A percentile compares a stretch with the other conserved stretches of the same genome.
Conservation (phyloP, 2,329 filamentous ascomycete species). For the Pyrenochaeta sp. region DNA sequence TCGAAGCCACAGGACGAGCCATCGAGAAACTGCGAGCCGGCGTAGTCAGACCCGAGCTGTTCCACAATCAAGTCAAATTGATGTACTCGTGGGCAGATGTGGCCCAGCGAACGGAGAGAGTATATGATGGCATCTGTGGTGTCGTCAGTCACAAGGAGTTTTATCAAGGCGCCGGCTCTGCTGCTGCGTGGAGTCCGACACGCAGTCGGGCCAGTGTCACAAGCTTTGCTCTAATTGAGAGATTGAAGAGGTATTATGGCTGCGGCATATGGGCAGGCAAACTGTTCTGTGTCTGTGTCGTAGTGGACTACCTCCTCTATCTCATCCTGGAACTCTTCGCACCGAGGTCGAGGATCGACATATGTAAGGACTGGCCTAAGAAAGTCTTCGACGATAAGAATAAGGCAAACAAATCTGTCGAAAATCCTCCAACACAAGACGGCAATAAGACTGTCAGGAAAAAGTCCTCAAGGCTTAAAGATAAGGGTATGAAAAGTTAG, state of each 20-base stretch:
- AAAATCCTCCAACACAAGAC: conserved; percentile 7
- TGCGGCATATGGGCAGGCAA: conserved; percentile 99
- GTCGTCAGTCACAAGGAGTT: conserved; percentile 86
- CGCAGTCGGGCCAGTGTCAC: conserved; percentile 74
- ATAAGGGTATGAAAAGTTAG: conserved; percentile 28
- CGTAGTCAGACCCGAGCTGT: conserved; percentile 87
- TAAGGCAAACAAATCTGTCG: conserved; percentile 14
- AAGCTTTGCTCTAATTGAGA: conserved; percentile 91
- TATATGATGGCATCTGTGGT: conserved; percentile 92
- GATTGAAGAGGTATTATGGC: conserved; percentile 94
- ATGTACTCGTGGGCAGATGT: conserved; percentile 99
- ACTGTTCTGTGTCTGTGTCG: conserved; percentile 91
- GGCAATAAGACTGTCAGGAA: conserved; percentile 29
- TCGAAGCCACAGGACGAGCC: conserved; percentile 85
- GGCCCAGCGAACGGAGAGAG: conserved; percentile 88
- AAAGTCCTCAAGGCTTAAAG: conserved; percentile 36
- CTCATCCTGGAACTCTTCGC: conserved; percentile 87
- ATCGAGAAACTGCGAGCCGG: conserved; percentile 86
- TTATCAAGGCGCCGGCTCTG: conserved; percentile 79
- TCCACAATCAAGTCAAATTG: conserved; percentile 95
- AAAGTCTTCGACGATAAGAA: conserved; percentile 57
- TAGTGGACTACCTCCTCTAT: conserved; percentile 92
- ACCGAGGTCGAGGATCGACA: conserved; percentile 84
- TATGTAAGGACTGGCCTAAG: conserved; percentile 89
- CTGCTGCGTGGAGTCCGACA: conserved; percentile 71